Evolutionary conservation across 2,329 filamentous ascomycete species (phyloP), one percentile per base, ranked within the genome.

Genomic region (Purpureocillium takamizusanense): DNA sequence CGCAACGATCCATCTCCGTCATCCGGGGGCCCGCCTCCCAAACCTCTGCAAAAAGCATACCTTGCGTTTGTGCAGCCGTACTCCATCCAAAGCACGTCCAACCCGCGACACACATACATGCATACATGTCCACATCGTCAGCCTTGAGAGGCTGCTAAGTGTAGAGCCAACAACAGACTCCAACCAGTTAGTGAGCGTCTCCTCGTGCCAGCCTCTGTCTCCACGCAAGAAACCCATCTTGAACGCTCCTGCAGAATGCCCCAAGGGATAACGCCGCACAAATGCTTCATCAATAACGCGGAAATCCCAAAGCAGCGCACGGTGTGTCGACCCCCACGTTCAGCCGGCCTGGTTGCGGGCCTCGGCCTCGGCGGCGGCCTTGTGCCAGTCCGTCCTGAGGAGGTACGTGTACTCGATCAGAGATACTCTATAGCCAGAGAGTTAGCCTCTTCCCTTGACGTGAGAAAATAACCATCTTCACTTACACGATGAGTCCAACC

Each of bases 401-500:
- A 74, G 62, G 35, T 72, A 78, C 18, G 57, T 57, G 44, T 74
- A 78, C 48, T 78, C 74, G 14, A 75, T 67, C 6, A 57, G n/a
- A 0, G 67, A 61, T 12, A 75, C 71, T 21, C 72, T 75, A 31
- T 9, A 21, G 13, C 13, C 6, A 10, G n/a, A 8, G 14, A 30
- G 21, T 18, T 10, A 21, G 11, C 11, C 13, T 14, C 8, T 16
- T 33, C 10, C 4, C 18, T 4, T 2, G 2, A 16, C 6, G 16
- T 7, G 33, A 30, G 9, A 36, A 11, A n/a, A 34, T n/a, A n/a
- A n/a, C n/a, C n/a, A n/a, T 21, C 10, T 32, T 7, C 9, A 67
- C 71, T 65, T 57, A 75, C 70, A 83, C 59, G 5, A 69, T 61
- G 12, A 94, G 64, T 1, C 85, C 89, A 46, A 94, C 59, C 0